Evolutionary conservation across 768 basidiomycete genomes (phyloP).

Genomic region (Naematelia encephala): DNA sequence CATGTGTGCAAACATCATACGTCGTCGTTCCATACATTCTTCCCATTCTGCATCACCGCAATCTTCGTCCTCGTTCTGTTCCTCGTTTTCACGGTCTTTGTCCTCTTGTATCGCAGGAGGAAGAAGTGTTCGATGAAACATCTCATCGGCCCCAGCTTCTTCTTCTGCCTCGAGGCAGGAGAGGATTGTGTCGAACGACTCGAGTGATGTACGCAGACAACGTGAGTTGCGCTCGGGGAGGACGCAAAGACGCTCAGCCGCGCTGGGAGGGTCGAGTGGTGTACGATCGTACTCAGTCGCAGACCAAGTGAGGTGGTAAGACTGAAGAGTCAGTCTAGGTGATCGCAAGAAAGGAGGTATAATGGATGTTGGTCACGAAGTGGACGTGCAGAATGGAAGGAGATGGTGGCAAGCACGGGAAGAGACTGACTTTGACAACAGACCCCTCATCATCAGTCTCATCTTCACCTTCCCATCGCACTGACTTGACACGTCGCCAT

Average conservation of each 20-base stretch:
- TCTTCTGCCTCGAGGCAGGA: background rate
- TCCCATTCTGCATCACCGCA: slow-evolving; percentile 42
- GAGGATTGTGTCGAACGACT: slow-evolving; percentile 9
- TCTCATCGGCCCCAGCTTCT: slow-evolving; percentile 2
- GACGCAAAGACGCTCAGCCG: slow-evolving; percentile 62
- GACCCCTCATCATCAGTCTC: slow-evolving; percentile 23
- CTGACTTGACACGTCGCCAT: slow-evolving; percentile 33
- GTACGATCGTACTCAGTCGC: slow-evolving; percentile 67
- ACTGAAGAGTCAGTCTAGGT: slow-evolving; percentile 19
- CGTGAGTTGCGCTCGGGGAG: slow-evolving; percentile 69
- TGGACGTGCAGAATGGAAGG: background rate
- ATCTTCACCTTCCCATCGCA: slow-evolving; percentile 35
- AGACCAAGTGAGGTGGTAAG: slow-evolving; percentile 54
- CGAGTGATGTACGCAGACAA: slow-evolving; percentile 16
- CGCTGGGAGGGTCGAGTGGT: slow-evolving; percentile 61
- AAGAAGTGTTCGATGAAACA: background rate
- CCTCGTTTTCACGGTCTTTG: slow-evolving; percentile 13
- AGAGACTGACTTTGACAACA: slow-evolving; percentile 34
- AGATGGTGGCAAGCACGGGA: background rate
- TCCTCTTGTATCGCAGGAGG: background rate
- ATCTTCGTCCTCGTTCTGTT: slow-evolving; percentile 6
- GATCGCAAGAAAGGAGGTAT: background rate
- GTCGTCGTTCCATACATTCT: slow-evolving; percentile 43
- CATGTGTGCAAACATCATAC: slow-evolving; percentile 45
- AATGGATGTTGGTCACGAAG: background rate